phyloP scores from a whole-genome alignment of 768 basidiomycete genomes.

The Asterophora parasitica region DNA sequence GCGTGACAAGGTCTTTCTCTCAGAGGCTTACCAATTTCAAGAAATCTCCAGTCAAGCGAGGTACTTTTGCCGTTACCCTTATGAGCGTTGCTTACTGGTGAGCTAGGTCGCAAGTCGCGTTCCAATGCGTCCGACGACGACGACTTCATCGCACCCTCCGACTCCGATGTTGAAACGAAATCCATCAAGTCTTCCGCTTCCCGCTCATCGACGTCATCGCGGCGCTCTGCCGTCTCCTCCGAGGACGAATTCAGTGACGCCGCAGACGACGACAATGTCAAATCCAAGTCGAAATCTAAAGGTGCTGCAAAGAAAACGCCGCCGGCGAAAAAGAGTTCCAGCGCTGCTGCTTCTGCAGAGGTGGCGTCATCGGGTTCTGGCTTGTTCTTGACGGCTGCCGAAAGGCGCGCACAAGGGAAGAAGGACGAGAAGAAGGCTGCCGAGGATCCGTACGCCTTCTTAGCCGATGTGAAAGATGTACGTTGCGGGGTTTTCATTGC shows the following conservation, averaged over 20 bases:
- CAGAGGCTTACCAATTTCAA: constrained; percentile 60
- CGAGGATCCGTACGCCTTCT: constrained; percentile 75
- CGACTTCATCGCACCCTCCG: constrained; percentile 68
- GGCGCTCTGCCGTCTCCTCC: constrained; percentile 29
- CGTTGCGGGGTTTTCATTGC: constrained; percentile 16
- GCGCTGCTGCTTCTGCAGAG: constrained; percentile 8
- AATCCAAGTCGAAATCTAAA: constrained; percentile 32
- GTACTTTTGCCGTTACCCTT: constrained; percentile 26
- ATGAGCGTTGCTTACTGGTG: neutral
- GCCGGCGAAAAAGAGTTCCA: constrained; percentile 20
- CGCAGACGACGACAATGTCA: constrained; percentile 32
- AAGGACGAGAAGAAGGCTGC: constrained; percentile 79
- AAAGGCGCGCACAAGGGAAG: constrained; percentile 66
- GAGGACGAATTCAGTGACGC: constrained; percentile 35
- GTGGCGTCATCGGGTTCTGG: constrained; percentile 25
- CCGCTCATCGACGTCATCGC: constrained; percentile 45
- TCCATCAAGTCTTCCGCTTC: constrained; percentile 49
- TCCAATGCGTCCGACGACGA: constrained; percentile 51
- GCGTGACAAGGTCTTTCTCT: constrained; percentile 44
- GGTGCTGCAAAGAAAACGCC: constrained; percentile 21
- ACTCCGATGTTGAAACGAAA: constrained; percentile 52
- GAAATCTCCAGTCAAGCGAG: constrained; percentile 53
- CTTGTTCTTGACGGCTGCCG: constrained; percentile 78
- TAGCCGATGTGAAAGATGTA: constrained; percentile 70
- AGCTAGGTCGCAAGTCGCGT: constrained; percentile 37